Evolutionary conservation across 495 filamentous ascomycete species (phyloP), one percentile per base, ranked within the genome.

Genomic region (Staphylotrichum longicolle): DNA sequence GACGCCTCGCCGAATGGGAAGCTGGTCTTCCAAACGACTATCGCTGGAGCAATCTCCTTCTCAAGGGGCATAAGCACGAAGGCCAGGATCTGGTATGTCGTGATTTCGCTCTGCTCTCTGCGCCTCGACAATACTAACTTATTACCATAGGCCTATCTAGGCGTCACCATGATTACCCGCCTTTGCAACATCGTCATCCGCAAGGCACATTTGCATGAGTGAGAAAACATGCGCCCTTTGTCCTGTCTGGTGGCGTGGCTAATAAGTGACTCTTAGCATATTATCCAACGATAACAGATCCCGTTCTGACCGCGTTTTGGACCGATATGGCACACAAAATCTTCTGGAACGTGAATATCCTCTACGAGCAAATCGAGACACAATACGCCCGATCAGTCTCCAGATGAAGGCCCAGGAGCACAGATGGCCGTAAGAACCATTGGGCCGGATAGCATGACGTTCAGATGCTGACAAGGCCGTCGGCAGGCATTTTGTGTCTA

Each of bases 181-280:
- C 74, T 83, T 5, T 81, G 77, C 61, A 78, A 83, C 46, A 81
- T 83, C 51, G 74, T 82, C 10, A 68, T 82, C 7, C 71, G 79
- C 9, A 78, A 79, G 59, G 74, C 75, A 33, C 80, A 81, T 39
- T 63, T 81, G 60, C 67, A 72, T 57, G 73, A 81, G 78, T 79
- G 73, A 33, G 75, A 68, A 12, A 11, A 20, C 10, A n/a, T 15
- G 4, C 44, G 9, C 47, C 27, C 14, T 12, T 7, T 10, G 4
- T 42, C 10, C 59, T 1, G 3, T 10, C 32, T 27, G 42, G 8
- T 33, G 32, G 9, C 48, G 3, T 9, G 3, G 9, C 35, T 65
- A 32, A 62, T 40, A 14, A 3, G 0, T 47, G 6, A 32, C 14
- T 15, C 76, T 10, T 34, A 80, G 77, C 10, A 80, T 80, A 62